Evolutionary conservation across 2,329 filamentous ascomycete species (phyloP).

Genomic region (Colletotrichum sp.): DNA sequence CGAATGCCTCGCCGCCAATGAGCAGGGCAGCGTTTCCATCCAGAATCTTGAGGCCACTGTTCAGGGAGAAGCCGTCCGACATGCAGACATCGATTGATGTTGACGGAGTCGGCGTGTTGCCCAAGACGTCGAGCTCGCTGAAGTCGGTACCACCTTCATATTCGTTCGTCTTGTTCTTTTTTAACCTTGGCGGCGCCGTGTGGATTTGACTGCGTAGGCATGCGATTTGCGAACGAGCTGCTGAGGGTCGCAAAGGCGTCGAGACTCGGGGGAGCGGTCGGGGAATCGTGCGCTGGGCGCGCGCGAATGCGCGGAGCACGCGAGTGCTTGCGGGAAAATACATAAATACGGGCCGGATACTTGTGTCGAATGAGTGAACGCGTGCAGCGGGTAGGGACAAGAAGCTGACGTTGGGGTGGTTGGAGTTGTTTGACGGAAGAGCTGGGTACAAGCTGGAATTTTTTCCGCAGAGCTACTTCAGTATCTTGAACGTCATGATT

Average conservation of each 20-base stretch:
- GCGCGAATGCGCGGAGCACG: constrained; percentile 11
- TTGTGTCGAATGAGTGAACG: neutral
- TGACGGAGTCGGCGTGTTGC: constrained; percentile 74
- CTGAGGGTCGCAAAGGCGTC: neutral
- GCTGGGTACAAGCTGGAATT: neutral
- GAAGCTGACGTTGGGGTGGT: neutral
- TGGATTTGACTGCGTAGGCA: constrained; percentile 4
- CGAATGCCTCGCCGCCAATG: constrained; percentile 85
- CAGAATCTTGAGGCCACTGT: constrained; percentile 76
- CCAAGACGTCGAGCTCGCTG: constrained; percentile 77
- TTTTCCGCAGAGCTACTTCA: neutral
- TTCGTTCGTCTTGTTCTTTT: neutral
- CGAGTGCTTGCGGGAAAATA: neutral
- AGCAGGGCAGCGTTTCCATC: constrained; percentile 77
- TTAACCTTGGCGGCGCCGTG: neutral
- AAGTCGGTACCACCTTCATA: constrained; percentile 64
- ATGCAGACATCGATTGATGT: constrained; percentile 86
- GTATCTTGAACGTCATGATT: constrained; percentile 21
- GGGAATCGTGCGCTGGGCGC: constrained; percentile 1
- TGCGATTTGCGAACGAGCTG: neutral
- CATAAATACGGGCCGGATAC: neutral
- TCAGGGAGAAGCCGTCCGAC: constrained; percentile 82
- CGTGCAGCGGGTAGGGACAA: too few relatives aligned
- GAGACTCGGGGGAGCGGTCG: neutral
- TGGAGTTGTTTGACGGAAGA: neutral